These are phyloP conservation scores for Starmerella sp. DNA, from an alignment of 805 yeast genomes.

Conservation along the genomic window DNA sequence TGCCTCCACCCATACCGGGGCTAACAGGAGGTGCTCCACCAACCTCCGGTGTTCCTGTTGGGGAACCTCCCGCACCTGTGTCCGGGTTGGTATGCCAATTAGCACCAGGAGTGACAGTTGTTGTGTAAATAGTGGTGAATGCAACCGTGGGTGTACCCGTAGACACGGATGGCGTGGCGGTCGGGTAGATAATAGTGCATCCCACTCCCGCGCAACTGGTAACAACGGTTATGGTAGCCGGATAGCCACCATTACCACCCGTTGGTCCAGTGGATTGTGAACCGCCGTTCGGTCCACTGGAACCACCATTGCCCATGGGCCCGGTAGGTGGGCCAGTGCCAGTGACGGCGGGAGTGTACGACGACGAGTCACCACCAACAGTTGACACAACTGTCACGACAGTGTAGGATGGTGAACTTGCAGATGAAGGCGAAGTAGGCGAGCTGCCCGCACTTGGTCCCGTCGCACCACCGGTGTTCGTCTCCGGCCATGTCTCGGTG, in stretches of 20 bases:
- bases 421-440: too few species aligned
- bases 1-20: not conserved
- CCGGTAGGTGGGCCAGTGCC: too few species aligned
- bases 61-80: not conserved
- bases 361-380: not conserved
- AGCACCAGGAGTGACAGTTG: not conserved
- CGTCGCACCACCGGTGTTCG: too few species aligned
- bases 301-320: too few species aligned
- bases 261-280: not conserved
- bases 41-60: not conserved
- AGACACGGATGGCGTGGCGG: not conserved
- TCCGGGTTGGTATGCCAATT: not conserved
- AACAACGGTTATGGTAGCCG: not conserved
- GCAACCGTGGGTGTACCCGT: constrained; percentile 2
- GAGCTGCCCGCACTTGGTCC: too few species aligned
- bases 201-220: constrained; percentile 10
- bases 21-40: not conserved
- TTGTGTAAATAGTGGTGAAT: not conserved
- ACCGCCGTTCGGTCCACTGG: not conserved
- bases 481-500: too few species aligned
- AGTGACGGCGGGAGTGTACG: not conserved
- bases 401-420: not conserved
- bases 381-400: not conserved
- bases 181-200: constrained; percentile 13
- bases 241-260: not conserved